Evolutionary conservation across 306 rosid species (phyloP), one percentile per base, ranked within the genome.

Genomic region (Casuarina equisetifolia): DNA sequence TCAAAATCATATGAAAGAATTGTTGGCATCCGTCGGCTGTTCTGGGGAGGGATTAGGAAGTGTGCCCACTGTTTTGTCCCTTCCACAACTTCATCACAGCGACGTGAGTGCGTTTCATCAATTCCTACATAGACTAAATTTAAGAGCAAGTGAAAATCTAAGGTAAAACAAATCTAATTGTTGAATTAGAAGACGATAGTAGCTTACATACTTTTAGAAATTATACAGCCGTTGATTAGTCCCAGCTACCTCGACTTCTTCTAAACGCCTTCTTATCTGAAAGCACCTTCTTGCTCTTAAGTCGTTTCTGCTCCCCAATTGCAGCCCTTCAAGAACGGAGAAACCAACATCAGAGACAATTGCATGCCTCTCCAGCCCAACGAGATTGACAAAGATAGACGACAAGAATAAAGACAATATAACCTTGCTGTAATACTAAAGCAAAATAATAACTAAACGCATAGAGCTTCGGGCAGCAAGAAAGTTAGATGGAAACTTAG

Each of bases 281-380:
- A 62, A 86, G 92, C 70, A 44, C 95, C 85, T 91, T 92, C 88
- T 95, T 92, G 92, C 95, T 88, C 85, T 92, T 92, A 25, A 92
- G 98, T 69, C 98, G 97, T 63, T 88, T 92, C 69, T 95, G 96
- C 75, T 95, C 97, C 73, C 97, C 95, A 69, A 92, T 88, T 36
- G 97, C 97, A 84, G 92, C 97, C 91, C 97, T 92, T 76, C 76
- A 82, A 79, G 53, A 66, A 49, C 76, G 82, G 52, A 82, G 48
- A 70, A 63, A 59, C 69, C 15, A 78, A 81, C 71, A 57, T 59
- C 51, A 50, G 76, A 40, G 73, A 51, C 78, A 85, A 66, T 52
- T 63, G 54, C 71, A 74, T 6, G 75, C 69, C 48, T 54, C 83
- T 64, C 66, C 20, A 15, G 54, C 20, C 69, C 51, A 70, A 74